These are phyloP conservation scores for Naematelia encephala DNA, from an alignment of 768 basidiomycete genomes.

Conservation along the genomic window DNA sequence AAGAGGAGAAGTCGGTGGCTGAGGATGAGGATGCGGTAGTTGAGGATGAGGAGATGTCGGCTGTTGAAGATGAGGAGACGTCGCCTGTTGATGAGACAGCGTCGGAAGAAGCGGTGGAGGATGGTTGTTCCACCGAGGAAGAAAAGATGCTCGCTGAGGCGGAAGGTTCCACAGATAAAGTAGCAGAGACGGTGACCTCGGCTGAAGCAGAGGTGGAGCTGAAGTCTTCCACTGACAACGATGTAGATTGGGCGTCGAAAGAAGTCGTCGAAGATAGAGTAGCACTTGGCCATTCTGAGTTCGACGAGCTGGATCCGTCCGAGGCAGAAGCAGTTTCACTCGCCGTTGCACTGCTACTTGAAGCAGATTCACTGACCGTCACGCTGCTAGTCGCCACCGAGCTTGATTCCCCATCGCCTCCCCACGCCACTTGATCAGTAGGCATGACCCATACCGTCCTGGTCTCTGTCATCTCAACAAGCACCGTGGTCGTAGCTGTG, in stretches of 20 bases:
- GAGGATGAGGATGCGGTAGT: constrained; percentile 9
- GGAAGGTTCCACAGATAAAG: constrained; percentile 2
- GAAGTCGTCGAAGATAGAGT: background rate
- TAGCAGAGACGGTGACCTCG: background rate
- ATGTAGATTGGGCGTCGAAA: background rate
- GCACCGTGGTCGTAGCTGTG: constrained; percentile 47
- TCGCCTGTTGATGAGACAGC: background rate
- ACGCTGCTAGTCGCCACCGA: constrained; percentile 6
- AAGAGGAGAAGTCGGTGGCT: constrained; percentile 2
- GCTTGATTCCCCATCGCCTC: background rate
- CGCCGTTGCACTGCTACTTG: constrained; percentile 2
- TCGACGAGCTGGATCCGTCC: no score
- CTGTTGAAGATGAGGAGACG: constrained; percentile 9
- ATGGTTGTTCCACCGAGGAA: background rate
- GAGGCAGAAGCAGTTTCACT: no score
- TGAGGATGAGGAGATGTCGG: constrained; percentile 5
- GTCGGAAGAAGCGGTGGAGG: constrained; percentile 2
- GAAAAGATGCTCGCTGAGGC: background rate
- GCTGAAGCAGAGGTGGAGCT: background rate
- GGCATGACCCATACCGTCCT: constrained; percentile 40
- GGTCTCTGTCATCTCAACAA: constrained; percentile 40
- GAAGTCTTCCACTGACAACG: background rate
- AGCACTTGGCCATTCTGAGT: background rate
- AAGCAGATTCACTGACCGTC: background rate
- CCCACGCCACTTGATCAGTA: constrained; percentile 33